A percentile compares a stretch with the other conserved stretches of the same genome.
Evolutionary conservation across 2,329 filamentous ascomycete species (phyloP).

Genomic region (Talaromyces sp.): DNA sequence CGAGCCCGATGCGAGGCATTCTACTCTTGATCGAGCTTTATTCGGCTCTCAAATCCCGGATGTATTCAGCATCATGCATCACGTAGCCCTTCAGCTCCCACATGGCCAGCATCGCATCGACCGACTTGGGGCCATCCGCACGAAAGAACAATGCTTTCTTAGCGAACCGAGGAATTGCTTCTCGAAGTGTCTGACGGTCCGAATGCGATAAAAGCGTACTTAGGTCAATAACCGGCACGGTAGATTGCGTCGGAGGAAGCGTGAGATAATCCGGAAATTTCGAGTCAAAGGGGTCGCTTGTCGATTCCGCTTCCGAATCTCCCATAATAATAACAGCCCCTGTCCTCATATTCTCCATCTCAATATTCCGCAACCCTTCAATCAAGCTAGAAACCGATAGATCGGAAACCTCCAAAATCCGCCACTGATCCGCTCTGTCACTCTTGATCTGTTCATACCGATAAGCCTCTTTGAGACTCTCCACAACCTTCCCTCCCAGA

Average conservation of each 20-base stretch:
- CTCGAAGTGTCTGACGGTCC: slow-evolving; percentile 33
- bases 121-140: slow-evolving; percentile 29
- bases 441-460: slow-evolving; percentile 20
- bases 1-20: not conserved
- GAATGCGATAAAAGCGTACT: slow-evolving; percentile 31
- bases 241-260: slow-evolving; percentile 30
- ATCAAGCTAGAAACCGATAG: slow-evolving; percentile 2
- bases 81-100: slow-evolving; percentile 42
- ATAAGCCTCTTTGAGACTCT: slow-evolving; percentile 38
- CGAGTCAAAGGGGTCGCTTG: slow-evolving; percentile 1
- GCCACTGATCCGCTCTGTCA: slow-evolving; percentile 7
- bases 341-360: slow-evolving; percentile 17
- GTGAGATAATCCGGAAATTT: slow-evolving; percentile 30
- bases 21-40: no score
- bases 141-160: slow-evolving; percentile 38
- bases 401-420: slow-evolving; percentile 5
- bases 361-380: slow-evolving; percentile 7
- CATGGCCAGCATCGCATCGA: slow-evolving; percentile 36
- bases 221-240: slow-evolving; percentile 42
- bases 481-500: slow-evolving; percentile 38
- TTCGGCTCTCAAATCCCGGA: not conserved
- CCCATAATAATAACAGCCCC: slow-evolving; percentile 17
- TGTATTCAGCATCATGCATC: slow-evolving; percentile 19
- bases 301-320: not conserved
- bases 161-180: slow-evolving; percentile 31